Conservation (phyloP, 257 asterid species). For the Penstemon davidsonii region DNA sequence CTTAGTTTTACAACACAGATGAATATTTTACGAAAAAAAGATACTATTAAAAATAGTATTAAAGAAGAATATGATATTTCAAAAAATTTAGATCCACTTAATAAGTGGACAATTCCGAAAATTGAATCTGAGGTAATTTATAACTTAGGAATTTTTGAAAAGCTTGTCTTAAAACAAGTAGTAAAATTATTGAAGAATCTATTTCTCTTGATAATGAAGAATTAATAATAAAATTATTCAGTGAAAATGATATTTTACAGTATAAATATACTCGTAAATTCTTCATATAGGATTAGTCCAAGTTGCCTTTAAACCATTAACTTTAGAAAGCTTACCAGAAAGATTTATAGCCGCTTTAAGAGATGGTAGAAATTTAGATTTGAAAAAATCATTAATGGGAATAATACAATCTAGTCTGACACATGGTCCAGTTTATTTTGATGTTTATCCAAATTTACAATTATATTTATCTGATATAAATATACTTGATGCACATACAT, state of each 20-base stretch:
- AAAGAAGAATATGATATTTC: too few relatives aligned
- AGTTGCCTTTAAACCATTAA: conserved; percentile 19
- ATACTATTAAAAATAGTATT: too few relatives aligned
- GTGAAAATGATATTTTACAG: neutral
- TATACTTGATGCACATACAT: too few relatives aligned
- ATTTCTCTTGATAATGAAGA: neutral
- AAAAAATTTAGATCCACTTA: too few relatives aligned
- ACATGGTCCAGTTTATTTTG: too few relatives aligned
- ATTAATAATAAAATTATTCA: neutral
- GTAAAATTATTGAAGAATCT: too few relatives aligned
- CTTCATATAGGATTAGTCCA: neutral
- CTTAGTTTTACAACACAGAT: too few relatives aligned
- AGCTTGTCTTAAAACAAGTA: too few relatives aligned
- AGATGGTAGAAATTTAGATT: neutral
- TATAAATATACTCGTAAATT: too few relatives aligned
- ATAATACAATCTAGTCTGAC: conserved; percentile 10
- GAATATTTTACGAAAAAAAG: too few relatives aligned
- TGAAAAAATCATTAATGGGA: conserved; percentile 15
- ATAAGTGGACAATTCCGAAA: neutral
- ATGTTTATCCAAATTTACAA: too few relatives aligned
- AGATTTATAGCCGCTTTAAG: conserved; percentile 18
- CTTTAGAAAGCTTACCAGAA: conserved; percentile 11
- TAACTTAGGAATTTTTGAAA: neutral
- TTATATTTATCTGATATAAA: too few relatives aligned
- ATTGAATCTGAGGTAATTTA: neutral